Conservation (phyloP, 2,329 filamentous ascomycete genomes). For the Calonectria hawksworthii region DNA sequence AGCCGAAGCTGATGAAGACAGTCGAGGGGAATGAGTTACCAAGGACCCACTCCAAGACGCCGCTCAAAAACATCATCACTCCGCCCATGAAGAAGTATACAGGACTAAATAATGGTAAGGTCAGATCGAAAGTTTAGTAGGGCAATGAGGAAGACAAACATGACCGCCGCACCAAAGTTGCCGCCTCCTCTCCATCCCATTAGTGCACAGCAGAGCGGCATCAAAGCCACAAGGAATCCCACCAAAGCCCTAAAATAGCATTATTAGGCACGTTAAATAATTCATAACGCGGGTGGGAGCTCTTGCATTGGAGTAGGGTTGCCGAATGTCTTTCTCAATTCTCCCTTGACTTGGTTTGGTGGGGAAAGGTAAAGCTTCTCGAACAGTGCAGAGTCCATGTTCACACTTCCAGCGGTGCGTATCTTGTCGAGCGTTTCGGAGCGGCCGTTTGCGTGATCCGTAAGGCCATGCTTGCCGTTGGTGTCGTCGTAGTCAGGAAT, state of each 20-base stretch:
- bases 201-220: conserved; percentile 52
- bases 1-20: conserved; percentile 67
- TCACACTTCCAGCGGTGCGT: conserved; percentile 49
- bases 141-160: not conserved
- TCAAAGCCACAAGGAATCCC: conserved; percentile 63
- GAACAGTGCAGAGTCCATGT: conserved; percentile 69
- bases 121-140: not conserved
- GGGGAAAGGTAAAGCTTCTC: conserved; percentile 73
- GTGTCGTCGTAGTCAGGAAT: not conserved
- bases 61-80: not conserved
- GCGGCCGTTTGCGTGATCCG: not conserved
- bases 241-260: conserved; percentile 62
- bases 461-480: not conserved
- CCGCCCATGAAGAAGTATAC: conserved; percentile 6
- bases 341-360: conserved; percentile 62
- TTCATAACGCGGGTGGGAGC: too few relatives aligned
- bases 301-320: conserved; percentile 63
- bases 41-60: not conserved
- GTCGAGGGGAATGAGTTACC: conserved; percentile 72
- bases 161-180: conserved; percentile 39
- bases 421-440: conserved; percentile 20
- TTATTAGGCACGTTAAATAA: not conserved
- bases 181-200: conserved; percentile 48
- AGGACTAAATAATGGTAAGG: not conserved
- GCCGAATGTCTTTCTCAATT: conserved; percentile 67